phyloP scores from a whole-genome alignment of 257 asterid species.

The Nicotiana noctiflora region DNA sequence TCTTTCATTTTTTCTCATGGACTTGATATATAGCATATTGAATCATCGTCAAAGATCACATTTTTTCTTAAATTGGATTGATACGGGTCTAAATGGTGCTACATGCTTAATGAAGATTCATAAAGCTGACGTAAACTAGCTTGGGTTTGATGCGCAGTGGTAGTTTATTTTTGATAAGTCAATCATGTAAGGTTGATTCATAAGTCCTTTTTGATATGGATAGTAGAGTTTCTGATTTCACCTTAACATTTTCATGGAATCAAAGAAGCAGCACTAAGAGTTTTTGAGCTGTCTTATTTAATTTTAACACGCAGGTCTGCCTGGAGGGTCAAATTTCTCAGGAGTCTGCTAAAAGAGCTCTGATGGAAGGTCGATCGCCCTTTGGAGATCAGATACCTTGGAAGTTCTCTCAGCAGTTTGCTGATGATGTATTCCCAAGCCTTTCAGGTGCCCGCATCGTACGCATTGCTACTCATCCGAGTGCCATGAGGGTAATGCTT shows the following conservation, averaged over 20 bases:
- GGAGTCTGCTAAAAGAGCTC: slow-evolving; percentile 58
- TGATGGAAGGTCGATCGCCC: slow-evolving; percentile 69
- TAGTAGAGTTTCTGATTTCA: background rate
- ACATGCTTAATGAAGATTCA: background rate
- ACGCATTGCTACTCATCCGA: slow-evolving; percentile 96
- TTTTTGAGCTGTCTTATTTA: background rate
- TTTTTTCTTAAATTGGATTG: background rate
- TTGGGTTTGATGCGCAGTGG: background rate
- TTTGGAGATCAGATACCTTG: slow-evolving; percentile 93
- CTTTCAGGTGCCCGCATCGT: slow-evolving; percentile 97
- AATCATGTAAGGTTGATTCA: slow-evolving; percentile 1
- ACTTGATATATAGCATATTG: background rate
- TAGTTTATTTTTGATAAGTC: background rate
- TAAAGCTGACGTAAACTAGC: background rate
- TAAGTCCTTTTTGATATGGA: background rate
- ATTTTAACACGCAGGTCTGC: slow-evolving; percentile 38
- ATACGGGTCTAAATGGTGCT: background rate
- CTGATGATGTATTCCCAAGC: slow-evolving; percentile 66
- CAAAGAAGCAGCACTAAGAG: background rate
- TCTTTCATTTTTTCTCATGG: background rate
- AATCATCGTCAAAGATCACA: background rate
- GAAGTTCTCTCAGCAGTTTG: slow-evolving; percentile 82
- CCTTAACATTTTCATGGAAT: background rate
- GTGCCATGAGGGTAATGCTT: slow-evolving; percentile 79
- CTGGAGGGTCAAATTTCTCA: slow-evolving; percentile 90